These are phyloP conservation scores for Glycine tomentella DNA, from an alignment of 306 rosid species.

Conservation along the genomic window DNA sequence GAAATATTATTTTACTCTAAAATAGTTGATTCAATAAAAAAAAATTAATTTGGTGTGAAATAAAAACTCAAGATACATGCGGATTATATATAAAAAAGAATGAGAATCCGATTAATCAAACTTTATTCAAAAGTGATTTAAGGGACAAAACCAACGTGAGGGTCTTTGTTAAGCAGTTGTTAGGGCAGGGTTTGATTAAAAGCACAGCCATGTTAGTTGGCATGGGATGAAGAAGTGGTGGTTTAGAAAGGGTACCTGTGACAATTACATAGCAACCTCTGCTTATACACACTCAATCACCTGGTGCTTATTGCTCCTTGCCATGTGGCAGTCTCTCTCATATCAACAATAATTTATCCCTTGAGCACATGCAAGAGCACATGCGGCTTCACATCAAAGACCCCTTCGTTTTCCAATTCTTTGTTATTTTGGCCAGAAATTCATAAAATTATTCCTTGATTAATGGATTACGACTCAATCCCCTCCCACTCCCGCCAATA, in stretches of 20 bases:
- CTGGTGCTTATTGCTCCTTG: conserved; percentile 41
- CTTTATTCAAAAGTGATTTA: conserved; percentile 23
- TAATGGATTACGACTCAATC: conserved; percentile 31
- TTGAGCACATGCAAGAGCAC: conserved; percentile 59
- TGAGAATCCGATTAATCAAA: conserved; percentile 28
- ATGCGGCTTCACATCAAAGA: conserved; percentile 54
- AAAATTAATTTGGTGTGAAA: too few relatives aligned
- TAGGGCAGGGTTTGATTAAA: conserved; percentile 48
- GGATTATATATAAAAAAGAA: neutral
- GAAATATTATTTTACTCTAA: too few relatives aligned
- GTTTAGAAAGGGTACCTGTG: conserved; percentile 38
- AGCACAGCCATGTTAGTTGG: conserved; percentile 65
- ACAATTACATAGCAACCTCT: conserved; percentile 64
- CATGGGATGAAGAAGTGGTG: conserved; percentile 4
- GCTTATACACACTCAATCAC: conserved; percentile 17
- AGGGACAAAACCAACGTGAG: conserved; percentile 56
- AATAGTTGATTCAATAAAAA: too few relatives aligned
- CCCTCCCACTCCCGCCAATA: neutral
- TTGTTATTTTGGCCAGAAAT: neutral
- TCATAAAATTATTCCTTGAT: conserved; percentile 43
- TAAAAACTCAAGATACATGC: too few relatives aligned
- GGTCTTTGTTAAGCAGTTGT: conserved; percentile 60
- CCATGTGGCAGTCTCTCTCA: conserved; percentile 54
- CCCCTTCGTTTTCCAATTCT: neutral
- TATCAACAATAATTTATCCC: conserved; percentile 47